Conservation (phyloP, 1,284 basidiomycete genomes). For the Coriolopsis trogii region DNA sequence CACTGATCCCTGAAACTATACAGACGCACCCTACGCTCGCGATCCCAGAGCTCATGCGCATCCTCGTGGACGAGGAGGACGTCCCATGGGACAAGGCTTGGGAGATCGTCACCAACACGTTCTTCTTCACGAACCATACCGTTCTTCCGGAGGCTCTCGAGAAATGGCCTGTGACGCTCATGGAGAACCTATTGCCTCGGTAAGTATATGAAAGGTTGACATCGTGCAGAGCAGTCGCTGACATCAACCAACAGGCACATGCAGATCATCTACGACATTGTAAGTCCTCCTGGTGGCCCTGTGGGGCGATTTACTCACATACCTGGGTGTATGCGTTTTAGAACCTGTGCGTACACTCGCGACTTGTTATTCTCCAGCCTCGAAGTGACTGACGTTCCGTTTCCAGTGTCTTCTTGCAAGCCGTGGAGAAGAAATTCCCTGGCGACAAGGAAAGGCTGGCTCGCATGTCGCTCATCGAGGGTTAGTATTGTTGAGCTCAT, state of each 20-base stretch:
- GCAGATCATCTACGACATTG: slow-evolving; percentile 92
- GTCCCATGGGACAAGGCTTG: slow-evolving; percentile 83
- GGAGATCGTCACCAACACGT: slow-evolving; percentile 85
- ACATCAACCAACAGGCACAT: slow-evolving; percentile 66
- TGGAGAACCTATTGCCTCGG: slow-evolving; percentile 80
- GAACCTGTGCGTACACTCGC: too few species aligned
- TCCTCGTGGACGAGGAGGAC: slow-evolving; percentile 88
- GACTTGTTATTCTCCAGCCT: slow-evolving; percentile 24
- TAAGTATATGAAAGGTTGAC: slow-evolving; percentile 45
- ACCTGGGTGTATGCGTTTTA: too few species aligned
- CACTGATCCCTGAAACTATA: slow-evolving; percentile 6
- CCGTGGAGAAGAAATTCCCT: slow-evolving; percentile 89
- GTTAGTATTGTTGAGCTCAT: slow-evolving; percentile 34
- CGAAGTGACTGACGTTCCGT: neutral
- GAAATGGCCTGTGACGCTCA: slow-evolving; percentile 87
- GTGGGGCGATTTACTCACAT: too few species aligned
- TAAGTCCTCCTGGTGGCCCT: too few species aligned
- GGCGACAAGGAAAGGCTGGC: slow-evolving; percentile 77
- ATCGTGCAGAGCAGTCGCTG: slow-evolving; percentile 86
- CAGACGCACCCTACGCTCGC: slow-evolving; percentile 93
- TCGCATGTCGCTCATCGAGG: slow-evolving; percentile 91
- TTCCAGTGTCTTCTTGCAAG: slow-evolving; percentile 66
- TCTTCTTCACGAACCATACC: slow-evolving; percentile 94
- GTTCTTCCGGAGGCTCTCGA: slow-evolving; percentile 79
- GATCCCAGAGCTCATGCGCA: slow-evolving; percentile 92